A percentile compares a stretch with the other conserved stretches of the same genome.
phyloP scores from a whole-genome alignment of 495 filamentous ascomycete species.

The Sabuloglossum arenarium region DNA sequence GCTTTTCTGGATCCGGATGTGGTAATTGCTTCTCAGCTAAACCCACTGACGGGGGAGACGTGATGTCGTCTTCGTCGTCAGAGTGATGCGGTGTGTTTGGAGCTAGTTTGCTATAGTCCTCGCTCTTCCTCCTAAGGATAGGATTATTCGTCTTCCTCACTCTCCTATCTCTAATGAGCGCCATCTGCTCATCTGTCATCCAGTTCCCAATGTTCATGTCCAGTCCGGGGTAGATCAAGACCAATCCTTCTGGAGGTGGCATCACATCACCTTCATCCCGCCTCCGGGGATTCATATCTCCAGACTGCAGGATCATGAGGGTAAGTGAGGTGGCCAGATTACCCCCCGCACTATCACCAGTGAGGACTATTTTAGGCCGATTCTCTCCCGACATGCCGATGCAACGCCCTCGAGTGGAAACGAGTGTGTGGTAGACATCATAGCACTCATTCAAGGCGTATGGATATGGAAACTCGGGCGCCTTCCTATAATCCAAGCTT shows the following conservation, averaged over 20 bases:
- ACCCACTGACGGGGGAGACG: not conserved
- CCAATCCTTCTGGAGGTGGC: constrained; percentile 57
- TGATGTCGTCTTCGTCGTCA: constrained; percentile 30
- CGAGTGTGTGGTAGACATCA: constrained; percentile 72
- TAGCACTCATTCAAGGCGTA: constrained; percentile 93
- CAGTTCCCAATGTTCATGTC: constrained; percentile 97
- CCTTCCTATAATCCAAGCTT: constrained; percentile 85
- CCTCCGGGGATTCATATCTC: constrained; percentile 29
- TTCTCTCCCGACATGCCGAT: constrained; percentile 58
- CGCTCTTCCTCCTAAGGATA: constrained; percentile 58
- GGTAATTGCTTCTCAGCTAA: not conserved
- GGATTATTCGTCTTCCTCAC: constrained; percentile 54
- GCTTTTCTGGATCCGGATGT: not conserved
- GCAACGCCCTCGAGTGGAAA: constrained; percentile 56
- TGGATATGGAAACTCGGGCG: constrained; percentile 86
- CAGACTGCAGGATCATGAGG: constrained; percentile 71
- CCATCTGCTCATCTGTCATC: constrained; percentile 98
- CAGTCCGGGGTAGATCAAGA: constrained; percentile 73
- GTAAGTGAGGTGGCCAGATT: constrained; percentile 68
- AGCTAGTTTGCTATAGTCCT: constrained; percentile 39
- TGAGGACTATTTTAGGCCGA: constrained; percentile 55
- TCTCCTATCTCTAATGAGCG: constrained; percentile 67
- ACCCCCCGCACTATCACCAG: constrained; percentile 83
- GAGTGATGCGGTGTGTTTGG: constrained; percentile 49
- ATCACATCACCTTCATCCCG: constrained; percentile 34